Evolutionary conservation across 805 yeast species (phyloP), one percentile per base, ranked within the genome.

Genomic region (Candida maris): DNA sequence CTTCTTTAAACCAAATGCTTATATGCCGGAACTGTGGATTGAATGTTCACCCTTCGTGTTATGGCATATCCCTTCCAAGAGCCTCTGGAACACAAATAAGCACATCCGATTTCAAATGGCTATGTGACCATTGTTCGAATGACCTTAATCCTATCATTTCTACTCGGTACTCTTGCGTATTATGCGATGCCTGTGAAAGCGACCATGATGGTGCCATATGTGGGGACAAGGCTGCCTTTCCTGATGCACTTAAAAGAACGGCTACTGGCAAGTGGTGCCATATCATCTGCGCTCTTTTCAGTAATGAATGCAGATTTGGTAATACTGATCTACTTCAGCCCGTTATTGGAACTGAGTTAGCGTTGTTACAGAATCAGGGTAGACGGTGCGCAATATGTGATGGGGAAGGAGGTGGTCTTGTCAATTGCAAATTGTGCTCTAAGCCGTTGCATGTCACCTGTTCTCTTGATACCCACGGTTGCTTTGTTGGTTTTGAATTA

Each of bases 81-180:
- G 12, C 41, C 35, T 26, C 31, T n/a, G 26, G 29, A 6, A 7
- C 45, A 34, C 34, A 27, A 19, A 35, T n/a, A 3, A 30, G n/a
- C 23, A 41, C 41, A 10, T 32, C 39, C 4, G 47, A 39, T 14
- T 70, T 65, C 6, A 71, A 70, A 38, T 87, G 96, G 96, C 62
- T 70, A 18, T 88, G 96, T 61, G 95, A 86, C 48, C 68, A 79
- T 1, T 88, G 96, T 54, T 67, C 78, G 4, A 85, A 86, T 52
- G 82, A 79, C 32, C 55, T 77, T 34, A 73, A 75, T 42, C 91
- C 93, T 0, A 44, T 71, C 3, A 64, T 68, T 24, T 68, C 79
- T 3, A 72, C 80, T 0, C 62, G 71, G 15, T 81, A 83, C 51
- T 59, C 70, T 2, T 87, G 96, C 56, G 61, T 67, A 12, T 52